Evolutionary conservation across 1,284 basidiomycete genomes (phyloP), one percentile per base, ranked within the genome.

Genomic region (Fomitopsis betulina): DNA sequence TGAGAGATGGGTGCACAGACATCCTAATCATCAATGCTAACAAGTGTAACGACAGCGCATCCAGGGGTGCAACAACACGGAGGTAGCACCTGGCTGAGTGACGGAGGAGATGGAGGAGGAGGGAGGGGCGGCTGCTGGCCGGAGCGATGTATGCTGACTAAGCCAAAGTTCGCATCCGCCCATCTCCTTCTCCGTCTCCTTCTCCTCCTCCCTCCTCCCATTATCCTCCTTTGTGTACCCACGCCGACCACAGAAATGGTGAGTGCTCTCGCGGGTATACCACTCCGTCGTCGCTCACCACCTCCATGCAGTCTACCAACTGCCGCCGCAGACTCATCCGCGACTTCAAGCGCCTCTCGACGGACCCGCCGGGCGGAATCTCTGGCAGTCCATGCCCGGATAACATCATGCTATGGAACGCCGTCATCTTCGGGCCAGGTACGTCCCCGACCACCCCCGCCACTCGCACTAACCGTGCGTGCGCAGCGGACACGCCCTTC

Each of bases 341-440:
- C 60, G 95, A 98, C 77, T 98, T 98, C 76, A 98, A 98, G 77
- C 84, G 94, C 38, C 83, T 99, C 37, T 93, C 93, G 40, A 89
- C 87, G 17, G 96, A 98, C 72, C 95, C 96, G 4, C 96, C 96
- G 1, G 90, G 93, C 58, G 96, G 96, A 10, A 95, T 98, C 67
- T 96, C 93, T 13, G 96, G 96, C 27, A 95, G 94, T 65, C 96
- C 96, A 68, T 96, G 94, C 72, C 89, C 94, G 0, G 96, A 98
- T 74, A 98, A 98, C 72, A 96, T 99, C 73, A 96, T 98, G 93
- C 81, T 98, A 12, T 99, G 96, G 96, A 98, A 99, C 70, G 96
- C 96, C 1, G 96, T 99, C 64, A 99, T 99, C 66, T 98, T 99
- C 71, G 96, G 96, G 0, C 96, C 96, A 73, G 91, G 95, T 94